Base-by-base conservation (phyloP, 768 basidiomycete species). In the Mycena venus region DNA sequence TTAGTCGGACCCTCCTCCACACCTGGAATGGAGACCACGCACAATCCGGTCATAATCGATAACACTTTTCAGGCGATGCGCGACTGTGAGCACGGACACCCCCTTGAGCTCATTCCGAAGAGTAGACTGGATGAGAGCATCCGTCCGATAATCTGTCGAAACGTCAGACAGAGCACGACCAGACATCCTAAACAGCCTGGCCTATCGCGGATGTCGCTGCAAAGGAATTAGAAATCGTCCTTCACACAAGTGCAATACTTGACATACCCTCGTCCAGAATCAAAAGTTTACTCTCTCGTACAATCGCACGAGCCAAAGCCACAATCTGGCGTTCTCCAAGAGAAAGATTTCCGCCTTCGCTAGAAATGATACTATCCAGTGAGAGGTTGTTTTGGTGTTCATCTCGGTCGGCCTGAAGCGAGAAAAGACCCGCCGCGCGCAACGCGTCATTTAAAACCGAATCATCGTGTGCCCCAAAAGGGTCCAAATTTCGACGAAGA, bases 11-110 rank as follows among this genome's bases (percentile, higher is more conserved):
- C n/a, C n/a, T n/a, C n/a, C n/a, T n/a, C n/a, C n/a, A n/a, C n/a
- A n/a, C n/a, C n/a, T n/a, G n/a, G 12, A 58, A 31, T 58, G 31
- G 34, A 25, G 12, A n/a, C n/a, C n/a, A 76, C 82, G 58, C 70
- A 91, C 85, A 55, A 92, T 89, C 75, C 89, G 89, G 78, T 92
- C 91, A 4, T 90, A 89, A 63, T 91, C 91, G 84, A 91, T 90
- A 72, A 92, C 89, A 9, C 88, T 92, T 69, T 87, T 85, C 10
- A 90, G 78, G 21, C 91, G 86, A 79, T 92, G 91, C 1, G 91
- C 91, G 44, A 93, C 86, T 21, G 90, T 91, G 34, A 92, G 82
- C 23, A 92, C 81, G 0, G 91, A 92, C 0, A 86, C 85, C 25
- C 80, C 80, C 14, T 79, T 81, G 7, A 90, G 78, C 73, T 86